phyloP scores from a whole-genome alignment of 352 stramenopile genomes.

The Halophytophthora polymorphica region DNA sequence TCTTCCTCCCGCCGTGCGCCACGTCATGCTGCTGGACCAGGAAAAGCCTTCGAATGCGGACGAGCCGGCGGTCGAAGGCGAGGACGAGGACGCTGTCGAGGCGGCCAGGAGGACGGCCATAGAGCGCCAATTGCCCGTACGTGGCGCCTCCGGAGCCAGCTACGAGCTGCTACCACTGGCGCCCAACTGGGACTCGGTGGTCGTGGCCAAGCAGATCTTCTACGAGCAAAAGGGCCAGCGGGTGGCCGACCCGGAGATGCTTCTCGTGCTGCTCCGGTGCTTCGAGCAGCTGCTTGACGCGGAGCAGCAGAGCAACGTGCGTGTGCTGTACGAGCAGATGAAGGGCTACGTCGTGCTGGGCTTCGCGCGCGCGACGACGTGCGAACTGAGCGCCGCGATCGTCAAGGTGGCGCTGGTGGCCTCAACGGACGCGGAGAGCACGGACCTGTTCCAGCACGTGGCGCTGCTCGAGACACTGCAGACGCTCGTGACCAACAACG shows the following conservation, averaged over 20 bases:
- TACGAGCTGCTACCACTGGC: slow-evolving; percentile 50
- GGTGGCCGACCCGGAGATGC: slow-evolving; percentile 29
- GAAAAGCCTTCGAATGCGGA: slow-evolving; percentile 1
- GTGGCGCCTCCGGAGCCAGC: slow-evolving; percentile 44
- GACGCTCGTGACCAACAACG: slow-evolving; percentile 42
- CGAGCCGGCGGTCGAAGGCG: slow-evolving; percentile 4
- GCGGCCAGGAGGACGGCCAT: slow-evolving; percentile 4
- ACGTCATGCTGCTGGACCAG: slow-evolving; percentile 27
- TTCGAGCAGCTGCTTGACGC: slow-evolving; percentile 39
- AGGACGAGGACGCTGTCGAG: background rate
- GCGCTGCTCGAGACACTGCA: slow-evolving; percentile 35
- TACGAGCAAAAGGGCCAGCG: slow-evolving; percentile 51
- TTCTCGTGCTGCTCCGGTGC: slow-evolving; percentile 55
- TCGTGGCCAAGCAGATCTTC: slow-evolving; percentile 73
- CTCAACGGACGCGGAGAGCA: slow-evolving; percentile 7
- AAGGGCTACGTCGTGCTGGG: slow-evolving; percentile 42
- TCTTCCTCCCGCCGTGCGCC: slow-evolving; percentile 38
- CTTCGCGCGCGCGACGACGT: slow-evolving; percentile 34
- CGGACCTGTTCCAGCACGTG: slow-evolving; percentile 34
- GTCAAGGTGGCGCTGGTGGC: slow-evolving; percentile 21
- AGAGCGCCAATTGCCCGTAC: slow-evolving; percentile 41
- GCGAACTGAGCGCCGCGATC: slow-evolving; percentile 32
- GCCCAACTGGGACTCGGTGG: slow-evolving; percentile 54
- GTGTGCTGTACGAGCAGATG: slow-evolving; percentile 59
- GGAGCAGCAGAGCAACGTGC: slow-evolving; percentile 16